Evolutionary conservation across 306 rosid genomes (phyloP), one percentile per base, ranked within the genome.

Genomic region (Carpinus viminea): DNA sequence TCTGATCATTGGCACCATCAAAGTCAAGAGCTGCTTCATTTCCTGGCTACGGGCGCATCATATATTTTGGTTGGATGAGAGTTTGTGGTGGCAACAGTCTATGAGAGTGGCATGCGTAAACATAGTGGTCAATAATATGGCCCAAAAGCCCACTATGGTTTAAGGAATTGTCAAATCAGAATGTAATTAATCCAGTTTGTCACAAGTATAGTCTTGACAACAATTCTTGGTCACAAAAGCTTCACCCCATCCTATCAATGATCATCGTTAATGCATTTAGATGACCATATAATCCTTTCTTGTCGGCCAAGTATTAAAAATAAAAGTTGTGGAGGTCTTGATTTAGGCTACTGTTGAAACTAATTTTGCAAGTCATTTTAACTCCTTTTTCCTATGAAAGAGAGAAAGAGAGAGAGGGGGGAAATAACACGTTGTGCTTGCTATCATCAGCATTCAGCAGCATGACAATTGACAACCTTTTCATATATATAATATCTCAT

Each of bases 121-220:
- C 15, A 4, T 31, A 31, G 8, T 50, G 74, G 75, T 53, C 21
- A 17, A 52, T 59, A 48, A 13, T 16, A 9, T 2, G 36, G 34
- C 54, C 11, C 45, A 72, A 51, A 66, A 1, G 50, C 28, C 75
- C 62, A 72, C 61, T 28, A 28, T 4, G 15, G 26, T 51, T 53
- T 51, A 10, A 72, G 61, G 43, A 31, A 51, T 47, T 51, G 24
- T 52, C 75, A 72, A 72, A 72, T 72, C 75, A 50, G 60, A 72
- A 28, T 21, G 20, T 24, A 8, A 8, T 16, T 20, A 5, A 41
- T 46, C 10, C 38, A 12, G 31, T 12, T 47, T 62, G 36, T 12
- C 36, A 34, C 41, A 12, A 38, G 45, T 38, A 18, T 36, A 16
- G 38, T 65, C 71, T 16, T 65, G 12, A 65, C 71, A 16, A 38